Base-by-base conservation (phyloP, 768 basidiomycete species). In the Hypholoma sublateritium region DNA sequence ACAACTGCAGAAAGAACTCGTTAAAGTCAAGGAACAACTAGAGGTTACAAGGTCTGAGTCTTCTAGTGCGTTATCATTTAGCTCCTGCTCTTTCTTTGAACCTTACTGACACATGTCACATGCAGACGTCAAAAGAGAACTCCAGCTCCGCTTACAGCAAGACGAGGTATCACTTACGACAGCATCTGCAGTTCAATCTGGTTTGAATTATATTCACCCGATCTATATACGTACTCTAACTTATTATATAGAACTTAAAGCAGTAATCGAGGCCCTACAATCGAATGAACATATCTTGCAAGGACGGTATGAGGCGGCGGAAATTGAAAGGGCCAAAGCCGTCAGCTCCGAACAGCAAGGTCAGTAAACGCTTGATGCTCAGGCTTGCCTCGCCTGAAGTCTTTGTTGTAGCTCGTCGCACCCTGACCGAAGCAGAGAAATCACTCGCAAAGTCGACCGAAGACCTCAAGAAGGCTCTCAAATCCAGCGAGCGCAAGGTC, bases 241-340 rank as follows among this genome's bases (percentile, higher is more conserved):
- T 53, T 25, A 56, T 16, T 54, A 25, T 55, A 32, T 62, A 84
- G 89, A 91, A 62, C 64, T 90, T 17, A 83, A 82, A 54, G 81
- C 83, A 42, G 83, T 81, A 1, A 75, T 89, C 19, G 81, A 88
- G 60, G 76, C 83, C 16, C 85, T 88, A 71, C 85, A 87, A 65
- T 72, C 80, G 28, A 89, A 90, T 64, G 79, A 83, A 34, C 77
- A 81, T 48, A 72, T 77, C 1, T 83, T 84, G 55, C 80, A 84
- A 28, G 78, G 79, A 44, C 80, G 81, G 9, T 77, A 89, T 19
- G 86, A 91, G 67, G 81, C 81, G 12, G 79, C 85, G 0, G 89
- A 92, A 64, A 83, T 89, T 50, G 84, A 82, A 6, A 77, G 82
- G 45, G 87, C 82, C 5, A 89, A 85, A 62, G 79, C 81, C 13